These are phyloP conservation scores for Omphalotus olearius DNA, from an alignment of 1,284 basidiomycete genomes.

Conservation along the genomic window DNA sequence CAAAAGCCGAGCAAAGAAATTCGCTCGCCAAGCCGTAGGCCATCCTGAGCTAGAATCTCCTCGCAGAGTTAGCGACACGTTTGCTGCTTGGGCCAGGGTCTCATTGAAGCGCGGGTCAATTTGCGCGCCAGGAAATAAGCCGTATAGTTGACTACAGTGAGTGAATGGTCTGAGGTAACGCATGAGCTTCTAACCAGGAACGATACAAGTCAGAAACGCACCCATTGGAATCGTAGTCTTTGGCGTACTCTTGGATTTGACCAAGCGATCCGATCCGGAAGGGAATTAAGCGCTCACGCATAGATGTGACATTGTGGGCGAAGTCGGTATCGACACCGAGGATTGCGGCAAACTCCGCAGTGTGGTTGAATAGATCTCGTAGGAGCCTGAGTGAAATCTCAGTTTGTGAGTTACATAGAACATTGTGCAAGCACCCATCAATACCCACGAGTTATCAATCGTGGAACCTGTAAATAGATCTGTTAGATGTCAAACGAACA, in stretches of 20 bases:
- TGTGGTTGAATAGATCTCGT: constrained; percentile 19
- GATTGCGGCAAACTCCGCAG: constrained; percentile 14
- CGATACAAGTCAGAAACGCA: background rate
- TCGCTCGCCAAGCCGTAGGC: constrained; percentile 18
- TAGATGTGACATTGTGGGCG: constrained; percentile 13
- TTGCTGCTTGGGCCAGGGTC: constrained; percentile 16
- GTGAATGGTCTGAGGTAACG: constrained; percentile 12
- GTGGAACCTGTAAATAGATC: constrained; percentile 12
- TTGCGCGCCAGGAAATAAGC: constrained; percentile 17
- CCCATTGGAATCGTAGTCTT: constrained; percentile 13
- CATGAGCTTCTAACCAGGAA: background rate
- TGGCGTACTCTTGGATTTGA: constrained; percentile 18
- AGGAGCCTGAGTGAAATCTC: constrained; percentile 9
- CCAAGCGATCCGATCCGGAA: constrained; percentile 18
- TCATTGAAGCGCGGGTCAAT: constrained; percentile 18
- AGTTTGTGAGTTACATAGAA: background rate
- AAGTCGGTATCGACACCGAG: constrained; percentile 16
- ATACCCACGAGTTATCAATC: constrained; percentile 17
- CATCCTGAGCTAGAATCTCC: constrained; percentile 18
- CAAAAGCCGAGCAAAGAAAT: constrained; percentile 14
- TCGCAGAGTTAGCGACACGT: constrained; percentile 14
- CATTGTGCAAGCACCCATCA: background rate
- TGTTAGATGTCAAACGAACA: background rate
- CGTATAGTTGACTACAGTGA: constrained; percentile 17
- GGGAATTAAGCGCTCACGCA: constrained; percentile 14